Conservation (phyloP, 169 alveolate species). For the Eimeria acervulina region DNA sequence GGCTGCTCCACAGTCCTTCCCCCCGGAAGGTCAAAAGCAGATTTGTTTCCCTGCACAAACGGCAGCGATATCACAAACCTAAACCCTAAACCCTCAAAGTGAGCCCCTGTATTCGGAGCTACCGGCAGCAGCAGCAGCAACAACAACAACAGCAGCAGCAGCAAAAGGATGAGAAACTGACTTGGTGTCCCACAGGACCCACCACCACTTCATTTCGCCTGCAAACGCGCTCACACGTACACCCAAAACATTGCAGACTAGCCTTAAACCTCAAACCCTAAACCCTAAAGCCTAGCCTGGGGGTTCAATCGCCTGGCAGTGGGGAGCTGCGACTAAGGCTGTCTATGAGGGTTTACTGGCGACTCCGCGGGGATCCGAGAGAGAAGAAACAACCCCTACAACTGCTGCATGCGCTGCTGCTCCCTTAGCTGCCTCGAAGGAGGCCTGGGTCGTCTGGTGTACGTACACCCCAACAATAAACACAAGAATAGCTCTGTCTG, state of each 20-base stretch:
- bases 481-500: not conserved
- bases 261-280: not conserved
- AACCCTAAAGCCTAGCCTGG: conserved; percentile 1
- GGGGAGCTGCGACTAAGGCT: not conserved
- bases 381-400: conserved; percentile 19
- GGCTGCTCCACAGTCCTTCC: conserved; percentile 46
- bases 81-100: not conserved
- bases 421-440: conserved; percentile 33
- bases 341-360: conserved; percentile 57
- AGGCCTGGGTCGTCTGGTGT: conserved; percentile 1
- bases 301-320: no score
- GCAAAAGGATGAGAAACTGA: not conserved
- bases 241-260: not conserved
- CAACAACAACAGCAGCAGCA: conserved; percentile 22
- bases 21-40: conserved; percentile 22
- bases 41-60: conserved; percentile 12
- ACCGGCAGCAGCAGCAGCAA: conserved; percentile 26
- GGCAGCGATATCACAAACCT: not conserved
- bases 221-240: not conserved
- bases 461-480: not conserved
- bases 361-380: conserved; percentile 44
- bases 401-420: conserved; percentile 59
- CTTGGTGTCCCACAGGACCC: conserved; percentile 58
- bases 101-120: not conserved
- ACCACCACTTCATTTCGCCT: conserved; percentile 64